Conservation (phyloP, 2,329 filamentous ascomycete genomes). For the Rhinocladiella mackenziei region DNA sequence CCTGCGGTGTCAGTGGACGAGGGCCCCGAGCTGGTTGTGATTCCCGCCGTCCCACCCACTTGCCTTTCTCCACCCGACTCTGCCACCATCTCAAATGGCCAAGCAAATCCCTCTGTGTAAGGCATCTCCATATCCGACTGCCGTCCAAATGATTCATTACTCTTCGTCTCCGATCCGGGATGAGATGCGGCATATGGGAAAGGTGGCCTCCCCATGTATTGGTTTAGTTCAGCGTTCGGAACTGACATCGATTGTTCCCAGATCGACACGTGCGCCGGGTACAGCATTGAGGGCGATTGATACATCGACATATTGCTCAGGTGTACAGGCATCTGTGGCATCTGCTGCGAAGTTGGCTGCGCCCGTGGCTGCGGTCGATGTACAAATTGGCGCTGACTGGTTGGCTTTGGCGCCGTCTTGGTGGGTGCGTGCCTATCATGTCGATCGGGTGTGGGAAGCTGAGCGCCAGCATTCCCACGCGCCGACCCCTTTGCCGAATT, state of each 20-base stretch:
- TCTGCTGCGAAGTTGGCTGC: not conserved
- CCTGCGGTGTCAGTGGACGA: slow-evolving; percentile 13
- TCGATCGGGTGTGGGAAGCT: not conserved
- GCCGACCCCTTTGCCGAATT: too few relatives aligned
- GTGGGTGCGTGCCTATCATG: not conserved
- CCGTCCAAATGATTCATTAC: slow-evolving; percentile 2
- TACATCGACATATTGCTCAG: not conserved
- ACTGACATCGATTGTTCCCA: slow-evolving; percentile 5
- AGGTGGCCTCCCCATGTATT: not conserved
- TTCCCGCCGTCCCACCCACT: not conserved
- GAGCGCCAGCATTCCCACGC: too few relatives aligned
- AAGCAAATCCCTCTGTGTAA: slow-evolving; percentile 14
- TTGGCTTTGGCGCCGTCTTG: not conserved
- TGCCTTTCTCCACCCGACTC: too few relatives aligned
- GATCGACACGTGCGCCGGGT: slow-evolving; percentile 1
- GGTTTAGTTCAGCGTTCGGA: not conserved
- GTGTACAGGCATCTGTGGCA: not conserved
- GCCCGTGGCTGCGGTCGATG: not conserved
- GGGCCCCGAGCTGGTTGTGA: slow-evolving; percentile 1
- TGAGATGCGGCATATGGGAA: slow-evolving; percentile 1
- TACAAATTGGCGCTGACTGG: slow-evolving; percentile 1
- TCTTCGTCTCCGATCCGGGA: not conserved
- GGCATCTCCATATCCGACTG: slow-evolving; percentile 16
- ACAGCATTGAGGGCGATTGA: slow-evolving; percentile 3
- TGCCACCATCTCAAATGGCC: slow-evolving; percentile 9